Conservation (phyloP, 768 basidiomycete genomes). For the Peribolospora baueri region DNA sequence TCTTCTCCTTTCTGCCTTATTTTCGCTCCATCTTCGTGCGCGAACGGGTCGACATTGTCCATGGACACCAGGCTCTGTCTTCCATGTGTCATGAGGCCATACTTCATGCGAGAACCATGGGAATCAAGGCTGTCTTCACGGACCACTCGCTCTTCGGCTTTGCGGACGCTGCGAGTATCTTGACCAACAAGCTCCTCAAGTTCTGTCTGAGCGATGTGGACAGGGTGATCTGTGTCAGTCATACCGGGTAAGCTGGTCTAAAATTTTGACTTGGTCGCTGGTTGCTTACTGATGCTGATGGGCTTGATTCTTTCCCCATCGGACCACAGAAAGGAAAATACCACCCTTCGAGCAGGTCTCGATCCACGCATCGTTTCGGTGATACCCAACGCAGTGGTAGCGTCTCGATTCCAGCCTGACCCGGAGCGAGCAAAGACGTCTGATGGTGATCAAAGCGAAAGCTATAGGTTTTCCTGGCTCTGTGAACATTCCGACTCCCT, state of each 20-base stretch:
- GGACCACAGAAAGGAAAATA: conserved; percentile 67
- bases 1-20: conserved; percentile 76
- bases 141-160: conserved; percentile 94
- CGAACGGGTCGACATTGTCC: conserved; percentile 64
- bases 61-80: conserved; percentile 76
- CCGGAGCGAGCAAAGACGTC: no score
- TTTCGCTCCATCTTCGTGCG: conserved; percentile 65
- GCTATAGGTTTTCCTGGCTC: no score
- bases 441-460: no score
- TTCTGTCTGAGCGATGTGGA: conserved; percentile 74
- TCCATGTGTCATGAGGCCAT: conserved; percentile 81
- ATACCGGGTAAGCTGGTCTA: conserved; percentile 48
- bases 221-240: conserved; percentile 82
- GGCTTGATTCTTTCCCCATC: not conserved
- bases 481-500: no score
- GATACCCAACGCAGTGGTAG: conserved; percentile 75
- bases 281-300: not conserved
- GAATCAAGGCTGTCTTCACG: conserved; percentile 76
- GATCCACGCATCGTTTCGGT: conserved; percentile 54
- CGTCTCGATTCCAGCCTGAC: conserved; percentile 58
- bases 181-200: conserved; percentile 84
- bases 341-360: conserved; percentile 60
- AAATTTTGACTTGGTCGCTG: not conserved
- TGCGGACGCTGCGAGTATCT: conserved; percentile 84
- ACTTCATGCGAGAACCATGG: conserved; percentile 63